A percentile compares a stretch with the other conserved stretches of the same genome.
Conservation (phyloP, 1,284 basidiomycete species). For the Mycosarcoma mackinlayi region DNA sequence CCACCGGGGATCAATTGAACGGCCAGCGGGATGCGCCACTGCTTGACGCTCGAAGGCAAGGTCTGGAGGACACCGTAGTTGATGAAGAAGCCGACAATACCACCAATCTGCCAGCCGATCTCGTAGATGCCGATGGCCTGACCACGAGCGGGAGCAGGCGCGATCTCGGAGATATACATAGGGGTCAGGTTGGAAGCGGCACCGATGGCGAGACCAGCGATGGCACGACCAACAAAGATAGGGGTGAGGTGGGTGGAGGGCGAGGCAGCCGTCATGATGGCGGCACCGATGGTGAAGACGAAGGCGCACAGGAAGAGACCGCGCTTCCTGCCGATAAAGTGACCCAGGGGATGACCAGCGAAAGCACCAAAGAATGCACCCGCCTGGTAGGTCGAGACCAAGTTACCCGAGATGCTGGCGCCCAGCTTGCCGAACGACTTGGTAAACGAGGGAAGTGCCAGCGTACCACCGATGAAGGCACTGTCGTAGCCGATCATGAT, state of each 20-base stretch:
- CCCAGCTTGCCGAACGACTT: conserved; percentile 69
- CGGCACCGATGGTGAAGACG: conserved; percentile 62
- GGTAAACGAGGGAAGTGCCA: conserved; percentile 71
- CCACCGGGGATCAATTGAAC: conserved; percentile 73
- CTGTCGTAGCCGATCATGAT: conserved; percentile 71
- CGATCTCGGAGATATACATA: conserved; percentile 68
- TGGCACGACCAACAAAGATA: conserved; percentile 68
- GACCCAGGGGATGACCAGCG: conserved; percentile 39
- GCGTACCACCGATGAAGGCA: conserved; percentile 71
- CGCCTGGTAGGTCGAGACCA: conserved; percentile 72
- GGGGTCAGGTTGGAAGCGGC: conserved; percentile 66
- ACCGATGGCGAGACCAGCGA: conserved; percentile 69
- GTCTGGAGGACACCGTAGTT: conserved; percentile 71
- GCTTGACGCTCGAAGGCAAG: conserved; percentile 66
- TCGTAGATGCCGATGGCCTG: conserved; percentile 73
- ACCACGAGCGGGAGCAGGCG: conserved; percentile 71
- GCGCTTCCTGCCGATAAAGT: conserved; percentile 40
- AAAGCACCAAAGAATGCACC: conserved; percentile 65
- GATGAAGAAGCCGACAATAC: conserved; percentile 66
- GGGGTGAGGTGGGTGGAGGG: conserved; percentile 42
- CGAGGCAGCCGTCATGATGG: conserved; percentile 54
- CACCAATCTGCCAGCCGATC: conserved; percentile 69
- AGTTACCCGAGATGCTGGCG: conserved; percentile 70
- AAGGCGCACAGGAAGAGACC: conserved; percentile 52
- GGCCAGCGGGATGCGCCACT: conserved; percentile 73